phyloP scores from a whole-genome alignment of 78 protist genomes.

The Planoprotostelium fungivorum region DNA sequence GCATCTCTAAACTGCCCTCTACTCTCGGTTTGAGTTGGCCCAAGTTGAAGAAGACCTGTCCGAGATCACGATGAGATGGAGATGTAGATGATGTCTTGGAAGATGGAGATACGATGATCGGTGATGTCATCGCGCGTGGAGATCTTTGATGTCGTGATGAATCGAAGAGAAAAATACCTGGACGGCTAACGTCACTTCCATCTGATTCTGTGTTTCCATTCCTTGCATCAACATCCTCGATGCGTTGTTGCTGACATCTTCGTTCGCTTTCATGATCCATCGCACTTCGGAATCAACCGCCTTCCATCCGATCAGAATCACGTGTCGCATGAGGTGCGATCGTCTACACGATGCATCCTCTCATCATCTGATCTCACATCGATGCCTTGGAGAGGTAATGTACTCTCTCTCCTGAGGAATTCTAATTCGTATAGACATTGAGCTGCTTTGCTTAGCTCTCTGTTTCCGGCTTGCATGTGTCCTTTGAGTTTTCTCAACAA shows the following conservation, averaged over 20 bases:
- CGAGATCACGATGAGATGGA: too few species aligned
- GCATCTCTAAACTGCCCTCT: background rate
- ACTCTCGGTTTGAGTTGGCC: constrained; percentile 24
- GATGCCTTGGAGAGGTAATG: background rate
- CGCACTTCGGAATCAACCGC: constrained; percentile 32
- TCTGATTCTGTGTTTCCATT: constrained; percentile 51
- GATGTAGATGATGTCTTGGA: too few species aligned
- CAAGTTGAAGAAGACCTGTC: constrained; percentile 47
- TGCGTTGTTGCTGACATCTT: constrained; percentile 27
- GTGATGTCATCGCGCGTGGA: too few species aligned
- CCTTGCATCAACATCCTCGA: constrained; percentile 28
- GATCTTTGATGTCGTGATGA: too few species aligned
- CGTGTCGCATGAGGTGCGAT: too few species aligned
- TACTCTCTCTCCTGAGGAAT: background rate
- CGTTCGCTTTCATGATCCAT: constrained; percentile 44
- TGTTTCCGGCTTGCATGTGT: constrained; percentile 23
- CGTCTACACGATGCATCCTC: background rate
- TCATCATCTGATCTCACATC: background rate
- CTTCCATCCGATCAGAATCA: constrained; percentile 28
- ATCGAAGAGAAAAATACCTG: constrained; percentile 3
- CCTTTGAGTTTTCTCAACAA: constrained; percentile 34
- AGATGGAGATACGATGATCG: too few species aligned
- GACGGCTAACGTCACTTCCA: constrained; percentile 17
- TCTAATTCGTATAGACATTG: constrained; percentile 47
- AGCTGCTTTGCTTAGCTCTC: constrained; percentile 57